A percentile compares a stretch with the other conserved stretches of the same genome.
Conservation (phyloP, 163 green algal species). For the Chlorella variabilis region DNA sequence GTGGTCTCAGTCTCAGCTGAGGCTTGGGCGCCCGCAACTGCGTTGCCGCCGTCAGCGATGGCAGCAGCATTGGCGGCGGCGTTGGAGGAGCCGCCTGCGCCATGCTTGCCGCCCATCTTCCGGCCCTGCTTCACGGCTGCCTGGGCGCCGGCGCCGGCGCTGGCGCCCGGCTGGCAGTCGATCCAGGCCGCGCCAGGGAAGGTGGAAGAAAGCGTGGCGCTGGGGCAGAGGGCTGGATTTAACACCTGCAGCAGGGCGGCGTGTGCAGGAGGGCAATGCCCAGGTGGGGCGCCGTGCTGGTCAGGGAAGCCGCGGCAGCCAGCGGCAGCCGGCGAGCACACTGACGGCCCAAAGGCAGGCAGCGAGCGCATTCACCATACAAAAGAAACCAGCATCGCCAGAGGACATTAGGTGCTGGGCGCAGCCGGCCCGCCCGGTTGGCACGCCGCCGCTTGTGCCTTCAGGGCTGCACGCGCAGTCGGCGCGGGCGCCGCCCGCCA, state of each 20-base stretch:
- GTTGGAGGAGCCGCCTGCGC: not conserved
- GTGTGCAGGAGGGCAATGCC: not conserved
- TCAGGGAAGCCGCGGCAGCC: too few relatives aligned
- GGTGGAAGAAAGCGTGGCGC: not conserved
- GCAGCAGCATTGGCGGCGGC: constrained; percentile 19
- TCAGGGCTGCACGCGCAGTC: constrained; percentile 5
- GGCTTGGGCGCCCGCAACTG: not conserved
- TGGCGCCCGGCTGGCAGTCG: not conserved
- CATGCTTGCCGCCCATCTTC: not conserved
- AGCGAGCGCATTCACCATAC: not conserved
- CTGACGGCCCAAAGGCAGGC: too few relatives aligned
- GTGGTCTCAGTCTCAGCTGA: not conserved
- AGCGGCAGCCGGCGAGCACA: too few relatives aligned
- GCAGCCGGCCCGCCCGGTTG: not conserved
- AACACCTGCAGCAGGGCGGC: too few relatives aligned
- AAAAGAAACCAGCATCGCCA: not conserved
- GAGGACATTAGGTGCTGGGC: not conserved
- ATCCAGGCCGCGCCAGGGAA: constrained; percentile 19
- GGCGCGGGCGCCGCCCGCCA: not conserved
- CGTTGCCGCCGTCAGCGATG: not conserved
- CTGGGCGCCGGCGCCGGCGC: not conserved
- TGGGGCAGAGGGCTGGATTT: not conserved
- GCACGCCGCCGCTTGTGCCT: not conserved
- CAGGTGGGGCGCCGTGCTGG: not conserved
- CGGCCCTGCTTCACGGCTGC: not conserved